A percentile compares a stretch with the other conserved stretches of the same genome.
These are phyloP conservation scores for Panaeolus papilionaceus DNA, from an alignment of 768 basidiomycete species.

Conservation along the genomic window DNA sequence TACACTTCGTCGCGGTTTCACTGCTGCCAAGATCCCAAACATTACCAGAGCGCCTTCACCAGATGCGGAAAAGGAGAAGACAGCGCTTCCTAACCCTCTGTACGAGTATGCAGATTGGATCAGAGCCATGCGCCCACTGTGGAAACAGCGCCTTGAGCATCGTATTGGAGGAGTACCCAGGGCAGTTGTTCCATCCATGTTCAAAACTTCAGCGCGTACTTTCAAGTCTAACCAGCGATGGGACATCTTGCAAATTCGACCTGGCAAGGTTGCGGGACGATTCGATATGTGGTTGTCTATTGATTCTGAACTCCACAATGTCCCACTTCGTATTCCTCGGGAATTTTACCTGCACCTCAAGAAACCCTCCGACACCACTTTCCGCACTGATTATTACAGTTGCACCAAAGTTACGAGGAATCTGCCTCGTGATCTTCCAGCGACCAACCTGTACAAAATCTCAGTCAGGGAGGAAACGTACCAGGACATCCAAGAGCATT, in stretches of 20 bases:
- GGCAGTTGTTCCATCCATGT: slow-evolving; percentile 72
- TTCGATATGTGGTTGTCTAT: slow-evolving; percentile 90
- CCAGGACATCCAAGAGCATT: slow-evolving; percentile 86
- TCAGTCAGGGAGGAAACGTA: slow-evolving; percentile 85
- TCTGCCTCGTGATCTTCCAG: slow-evolving; percentile 80
- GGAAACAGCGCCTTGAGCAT: slow-evolving; percentile 67
- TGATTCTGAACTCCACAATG: slow-evolving; percentile 76
- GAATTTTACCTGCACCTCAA: slow-evolving; percentile 95
- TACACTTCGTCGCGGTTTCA: slow-evolving; percentile 49
- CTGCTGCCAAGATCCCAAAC: slow-evolving; percentile 58
- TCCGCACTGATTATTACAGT: slow-evolving; percentile 72
- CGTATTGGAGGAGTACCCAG: slow-evolving; percentile 46
- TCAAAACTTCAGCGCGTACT: slow-evolving; percentile 59
- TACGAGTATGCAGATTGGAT: slow-evolving; percentile 80
- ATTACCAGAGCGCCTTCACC: slow-evolving; percentile 47
- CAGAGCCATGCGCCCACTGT: slow-evolving; percentile 74
- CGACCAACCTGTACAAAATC: slow-evolving; percentile 83
- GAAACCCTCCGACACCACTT: slow-evolving; percentile 66
- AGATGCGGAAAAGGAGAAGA: slow-evolving; percentile 45
- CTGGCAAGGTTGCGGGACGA: slow-evolving; percentile 77
- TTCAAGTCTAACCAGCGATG: slow-evolving; percentile 69
- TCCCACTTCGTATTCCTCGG: slow-evolving; percentile 86
- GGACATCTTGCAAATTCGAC: slow-evolving; percentile 93
- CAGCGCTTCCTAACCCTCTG: slow-evolving; percentile 65
- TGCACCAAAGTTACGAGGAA: slow-evolving; percentile 76